Conservation (phyloP, 1,284 basidiomycete genomes). For the Fomitopsis pinicola region DNA sequence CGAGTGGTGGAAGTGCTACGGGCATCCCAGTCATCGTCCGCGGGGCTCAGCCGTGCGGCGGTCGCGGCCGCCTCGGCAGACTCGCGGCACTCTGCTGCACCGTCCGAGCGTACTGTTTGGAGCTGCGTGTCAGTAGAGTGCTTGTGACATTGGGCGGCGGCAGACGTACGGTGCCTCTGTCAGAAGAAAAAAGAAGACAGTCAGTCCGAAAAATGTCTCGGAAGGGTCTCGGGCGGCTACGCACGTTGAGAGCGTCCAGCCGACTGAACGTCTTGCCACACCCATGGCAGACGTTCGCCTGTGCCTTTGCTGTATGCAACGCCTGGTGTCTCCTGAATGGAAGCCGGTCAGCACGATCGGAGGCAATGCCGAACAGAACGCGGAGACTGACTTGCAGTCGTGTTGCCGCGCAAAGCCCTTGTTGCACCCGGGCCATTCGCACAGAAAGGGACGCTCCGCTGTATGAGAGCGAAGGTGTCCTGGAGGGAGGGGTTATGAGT, state of each 20-base stretch:
- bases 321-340: conserved; percentile 73
- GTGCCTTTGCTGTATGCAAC: conserved; percentile 79
- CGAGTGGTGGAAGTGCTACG: conserved; percentile 25
- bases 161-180: conserved; percentile 33
- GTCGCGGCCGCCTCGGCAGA: conserved; percentile 24
- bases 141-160: neutral
- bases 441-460: conserved; percentile 91
- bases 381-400: conserved; percentile 83
- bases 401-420: conserved; percentile 94
- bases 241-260: conserved; percentile 88
- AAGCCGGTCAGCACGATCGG: conserved; percentile 10
- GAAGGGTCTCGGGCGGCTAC: conserved; percentile 30
- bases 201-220: conserved; percentile 10
- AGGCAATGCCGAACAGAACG: neutral
- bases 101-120: conserved; percentile 70
- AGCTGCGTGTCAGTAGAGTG: neutral
- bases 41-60: conserved; percentile 24
- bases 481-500: conserved; percentile 25
- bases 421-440: conserved; percentile 89
- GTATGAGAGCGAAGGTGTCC: conserved; percentile 96
- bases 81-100: conserved; percentile 67
- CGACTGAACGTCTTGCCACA: conserved; percentile 95
- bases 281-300: conserved; percentile 84
- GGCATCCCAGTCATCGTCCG: conserved; percentile 28
- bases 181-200: conserved; percentile 3